Conservation (phyloP, 768 basidiomycete species). For the Amanita molliuscula region DNA sequence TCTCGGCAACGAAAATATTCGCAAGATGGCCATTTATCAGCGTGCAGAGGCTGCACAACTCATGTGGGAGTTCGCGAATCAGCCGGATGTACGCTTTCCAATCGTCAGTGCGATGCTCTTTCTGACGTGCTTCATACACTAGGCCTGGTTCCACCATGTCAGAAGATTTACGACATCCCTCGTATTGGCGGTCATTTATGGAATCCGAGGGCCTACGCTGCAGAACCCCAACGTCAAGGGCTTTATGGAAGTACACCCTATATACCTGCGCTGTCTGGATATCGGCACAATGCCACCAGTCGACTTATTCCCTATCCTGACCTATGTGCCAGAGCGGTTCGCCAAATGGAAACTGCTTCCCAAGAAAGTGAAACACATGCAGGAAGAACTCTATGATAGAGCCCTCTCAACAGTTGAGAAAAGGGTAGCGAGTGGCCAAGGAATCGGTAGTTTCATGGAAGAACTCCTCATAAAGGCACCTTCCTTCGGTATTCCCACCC, state of each 20-base stretch:
- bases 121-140: not conserved
- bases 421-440: conserved; percentile 14
- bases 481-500: conserved; percentile 14
- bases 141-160: conserved; percentile 21
- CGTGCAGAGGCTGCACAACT: conserved; percentile 14
- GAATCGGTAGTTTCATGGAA: conserved; percentile 23
- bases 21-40: conserved; percentile 9
- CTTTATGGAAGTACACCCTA: conserved; percentile 17
- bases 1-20: conserved; percentile 11
- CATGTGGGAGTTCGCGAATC: conserved; percentile 7
- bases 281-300: conserved; percentile 26
- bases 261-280: conserved; percentile 17
- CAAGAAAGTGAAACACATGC: conserved; percentile 13
- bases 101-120: not conserved
- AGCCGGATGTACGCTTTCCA: conserved; percentile 10
- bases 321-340: conserved; percentile 22
- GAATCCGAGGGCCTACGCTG: conserved; percentile 18
- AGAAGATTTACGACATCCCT: conserved; percentile 20
- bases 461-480: conserved; percentile 15
- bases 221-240: conserved; percentile 14
- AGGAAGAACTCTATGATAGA: conserved; percentile 19
- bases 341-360: conserved; percentile 22
- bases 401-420: conserved; percentile 16
- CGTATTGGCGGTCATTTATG: conserved; percentile 18
- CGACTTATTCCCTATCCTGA: conserved; percentile 22